Conservation (phyloP, 2,329 filamentous ascomycete species). For the Emmonsiellopsis sp. region DNA sequence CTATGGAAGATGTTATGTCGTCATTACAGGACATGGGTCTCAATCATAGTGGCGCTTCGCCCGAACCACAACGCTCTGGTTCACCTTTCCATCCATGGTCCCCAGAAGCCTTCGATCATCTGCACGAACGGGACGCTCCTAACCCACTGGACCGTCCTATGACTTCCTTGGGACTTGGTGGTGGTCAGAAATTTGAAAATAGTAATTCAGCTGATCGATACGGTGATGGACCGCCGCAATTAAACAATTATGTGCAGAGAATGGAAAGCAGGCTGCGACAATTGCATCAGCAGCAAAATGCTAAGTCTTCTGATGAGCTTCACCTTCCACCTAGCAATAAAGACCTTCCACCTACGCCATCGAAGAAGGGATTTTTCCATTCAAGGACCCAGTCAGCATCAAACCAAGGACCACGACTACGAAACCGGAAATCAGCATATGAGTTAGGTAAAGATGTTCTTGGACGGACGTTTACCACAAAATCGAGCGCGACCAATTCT, state of each 20-base stretch:
- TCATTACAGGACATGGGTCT: constrained; percentile 80
- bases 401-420: constrained; percentile 27
- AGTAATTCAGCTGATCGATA: constrained; percentile 43
- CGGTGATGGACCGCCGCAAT: constrained; percentile 55
- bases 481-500: constrained; percentile 73
- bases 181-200: constrained; percentile 36
- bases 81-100: constrained; percentile 69
- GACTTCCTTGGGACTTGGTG: constrained; percentile 63
- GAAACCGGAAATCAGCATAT: constrained; percentile 49
- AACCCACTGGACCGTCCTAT: constrained; percentile 48
- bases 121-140: constrained; percentile 24
- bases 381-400: constrained; percentile 35
- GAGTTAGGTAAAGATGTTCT: constrained; percentile 64
- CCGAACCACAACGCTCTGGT: constrained; percentile 44
- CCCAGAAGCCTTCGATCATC: constrained; percentile 69
- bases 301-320: constrained; percentile 39
- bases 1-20: constrained; percentile 98
- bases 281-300: constrained; percentile 49
- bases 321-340: constrained; percentile 42
- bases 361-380: constrained; percentile 41
- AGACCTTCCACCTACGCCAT: constrained; percentile 53
- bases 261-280: constrained; percentile 78
- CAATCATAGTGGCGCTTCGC: constrained; percentile 41
- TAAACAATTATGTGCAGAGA: constrained; percentile 79
- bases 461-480: constrained; percentile 75